Percentiles rank a stretch among this genome's conserved stretches.
Conservation (phyloP, 352 stramenopile species). For the Phytophthora pluvialis region DNA sequence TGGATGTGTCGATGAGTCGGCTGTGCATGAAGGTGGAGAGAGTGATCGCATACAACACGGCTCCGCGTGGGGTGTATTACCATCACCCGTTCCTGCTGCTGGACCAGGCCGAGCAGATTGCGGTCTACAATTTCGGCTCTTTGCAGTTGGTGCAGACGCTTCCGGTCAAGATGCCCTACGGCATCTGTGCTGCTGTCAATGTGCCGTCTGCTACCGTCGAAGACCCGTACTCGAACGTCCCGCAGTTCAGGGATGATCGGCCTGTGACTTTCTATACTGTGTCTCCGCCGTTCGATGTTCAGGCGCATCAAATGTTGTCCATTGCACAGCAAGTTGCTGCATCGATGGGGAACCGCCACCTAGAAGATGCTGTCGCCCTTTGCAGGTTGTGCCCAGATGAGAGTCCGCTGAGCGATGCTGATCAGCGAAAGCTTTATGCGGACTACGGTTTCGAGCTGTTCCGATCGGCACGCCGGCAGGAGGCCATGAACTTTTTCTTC, state of each 20-base stretch:
- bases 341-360: conserved; percentile 35
- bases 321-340: conserved; percentile 60
- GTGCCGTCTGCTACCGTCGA: conserved; percentile 25
- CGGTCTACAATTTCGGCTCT: conserved; percentile 69
- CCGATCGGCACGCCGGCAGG: conserved; percentile 20
- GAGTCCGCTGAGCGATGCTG: conserved; percentile 55
- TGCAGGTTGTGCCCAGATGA: conserved; percentile 76
- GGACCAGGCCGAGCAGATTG: conserved; percentile 58
- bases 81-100: conserved; percentile 80
- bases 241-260: conserved; percentile 24
- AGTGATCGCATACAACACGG: conserved; percentile 52
- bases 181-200: conserved; percentile 36
- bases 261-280: conserved; percentile 52
- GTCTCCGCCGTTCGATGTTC: conserved; percentile 50
- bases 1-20: conserved; percentile 49
- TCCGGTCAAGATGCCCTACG: conserved; percentile 58
- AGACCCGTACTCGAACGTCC: background rate
- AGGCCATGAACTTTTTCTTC: conserved; percentile 71
- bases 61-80: conserved; percentile 51
- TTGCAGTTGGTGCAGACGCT: conserved; percentile 63
- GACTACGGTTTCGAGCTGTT: conserved; percentile 73
- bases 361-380: conserved; percentile 71
- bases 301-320: conserved; percentile 61
- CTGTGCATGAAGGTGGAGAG: conserved; percentile 56
- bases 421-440: conserved; percentile 58